Evolutionary conservation across 2,329 filamentous ascomycete species (phyloP).

Genomic region (Hortaea sp.): DNA sequence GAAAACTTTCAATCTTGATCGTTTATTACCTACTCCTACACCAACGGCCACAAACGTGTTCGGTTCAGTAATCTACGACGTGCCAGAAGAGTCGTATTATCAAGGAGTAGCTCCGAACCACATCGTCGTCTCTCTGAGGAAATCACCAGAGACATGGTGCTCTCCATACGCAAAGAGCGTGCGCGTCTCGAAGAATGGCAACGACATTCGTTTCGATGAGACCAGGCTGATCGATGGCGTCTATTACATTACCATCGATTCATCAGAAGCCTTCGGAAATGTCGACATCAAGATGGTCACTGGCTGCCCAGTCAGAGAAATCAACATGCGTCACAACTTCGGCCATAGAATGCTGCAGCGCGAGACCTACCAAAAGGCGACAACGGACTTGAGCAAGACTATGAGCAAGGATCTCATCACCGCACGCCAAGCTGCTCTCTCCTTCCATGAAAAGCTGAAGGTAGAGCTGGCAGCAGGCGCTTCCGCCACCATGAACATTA

Average conservation of each 20-base stretch:
- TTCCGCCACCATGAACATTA: constrained; percentile 20
- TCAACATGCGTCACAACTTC: constrained; percentile 18
- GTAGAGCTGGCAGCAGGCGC: constrained; percentile 15
- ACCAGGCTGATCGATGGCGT: constrained; percentile 22
- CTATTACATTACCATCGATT: constrained; percentile 16
- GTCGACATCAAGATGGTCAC: constrained; percentile 15
- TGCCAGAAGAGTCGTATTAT: constrained; percentile 5
- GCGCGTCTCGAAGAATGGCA: constrained; percentile 1
- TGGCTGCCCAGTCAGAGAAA: constrained; percentile 10
- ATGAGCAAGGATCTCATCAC: constrained; percentile 19
- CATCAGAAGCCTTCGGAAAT: constrained; percentile 15
- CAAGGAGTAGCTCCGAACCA: constrained; percentile 14
- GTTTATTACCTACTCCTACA: constrained; percentile 15
- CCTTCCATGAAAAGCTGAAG: constrained; percentile 12
- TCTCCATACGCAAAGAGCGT: neutral
- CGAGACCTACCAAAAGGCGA: constrained; percentile 16
- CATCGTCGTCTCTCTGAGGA: constrained; percentile 19
- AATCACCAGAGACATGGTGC: neutral
- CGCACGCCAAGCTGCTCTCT: constrained; percentile 10
- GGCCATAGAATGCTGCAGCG: constrained; percentile 15
- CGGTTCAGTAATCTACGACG: constrained; percentile 3
- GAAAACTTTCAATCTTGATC: constrained; percentile 15
- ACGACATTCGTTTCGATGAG: constrained; percentile 10
- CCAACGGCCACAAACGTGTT: constrained; percentile 5
- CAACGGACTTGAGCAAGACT: constrained; percentile 17